These are phyloP conservation scores for Cryptococcus sp. DNA, from an alignment of 1,284 basidiomycete species.

Conservation along the genomic window DNA sequence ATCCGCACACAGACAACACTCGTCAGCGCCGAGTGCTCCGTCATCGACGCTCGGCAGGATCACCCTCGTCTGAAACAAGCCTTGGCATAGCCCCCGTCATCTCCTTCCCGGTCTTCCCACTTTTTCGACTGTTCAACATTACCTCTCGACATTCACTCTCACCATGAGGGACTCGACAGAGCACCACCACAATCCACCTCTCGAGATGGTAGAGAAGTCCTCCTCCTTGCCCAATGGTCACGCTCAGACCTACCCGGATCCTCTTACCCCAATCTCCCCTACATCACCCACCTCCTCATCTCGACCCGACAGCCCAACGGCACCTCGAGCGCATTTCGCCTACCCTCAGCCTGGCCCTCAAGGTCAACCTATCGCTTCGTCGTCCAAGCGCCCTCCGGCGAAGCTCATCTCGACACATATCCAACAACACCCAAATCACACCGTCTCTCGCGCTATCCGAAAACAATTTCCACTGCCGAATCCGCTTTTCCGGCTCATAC, in stretches of 20 bases:
- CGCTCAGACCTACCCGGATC: not conserved
- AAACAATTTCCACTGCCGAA: conserved; percentile 38
- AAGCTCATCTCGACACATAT: conserved; percentile 36
- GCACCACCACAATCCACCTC: no score
- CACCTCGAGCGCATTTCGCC: not conserved
- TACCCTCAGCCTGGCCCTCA: conserved; percentile 3
- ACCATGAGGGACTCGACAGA: no score
- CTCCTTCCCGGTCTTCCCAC: no score
- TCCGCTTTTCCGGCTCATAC: conserved; percentile 31
- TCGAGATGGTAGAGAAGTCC: no score
- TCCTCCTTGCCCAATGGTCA: not conserved
- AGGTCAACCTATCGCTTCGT: not conserved
- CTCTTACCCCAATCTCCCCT: not conserved
- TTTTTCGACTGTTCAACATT: no score
- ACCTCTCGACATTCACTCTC: no score
- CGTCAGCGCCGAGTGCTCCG: not conserved
- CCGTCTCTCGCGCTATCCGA: conserved; percentile 31
- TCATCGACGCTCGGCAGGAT: not conserved
- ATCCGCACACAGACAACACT: not conserved
- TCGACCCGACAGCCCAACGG: not conserved
- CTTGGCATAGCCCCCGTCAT: no score
- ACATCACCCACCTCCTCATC: not conserved
- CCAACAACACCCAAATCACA: conserved; percentile 29
- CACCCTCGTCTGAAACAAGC: no score
- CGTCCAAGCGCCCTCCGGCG: not conserved